phyloP scores from a whole-genome alignment of 176 grass and related monocot species.

The Eleusine coracana region DNA sequence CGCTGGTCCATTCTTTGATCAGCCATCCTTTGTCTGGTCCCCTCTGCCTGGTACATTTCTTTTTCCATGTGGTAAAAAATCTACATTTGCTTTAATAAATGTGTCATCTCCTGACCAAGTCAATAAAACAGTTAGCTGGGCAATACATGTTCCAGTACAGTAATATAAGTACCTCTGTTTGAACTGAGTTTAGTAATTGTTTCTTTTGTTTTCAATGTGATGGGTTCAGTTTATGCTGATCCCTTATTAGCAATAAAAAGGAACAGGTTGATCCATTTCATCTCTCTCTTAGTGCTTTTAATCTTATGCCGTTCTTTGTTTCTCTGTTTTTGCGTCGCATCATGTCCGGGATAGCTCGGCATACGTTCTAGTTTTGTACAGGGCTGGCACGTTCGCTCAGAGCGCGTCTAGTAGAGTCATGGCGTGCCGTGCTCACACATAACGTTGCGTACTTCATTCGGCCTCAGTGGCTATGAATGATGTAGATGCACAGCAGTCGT shows the following conservation, averaged over 20 bases:
- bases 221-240: no score
- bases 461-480: no score
- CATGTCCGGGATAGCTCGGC: no score
- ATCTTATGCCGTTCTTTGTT: neutral
- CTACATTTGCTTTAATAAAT: neutral
- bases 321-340: no score
- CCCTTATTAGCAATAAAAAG: neutral
- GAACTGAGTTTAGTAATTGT: neutral
- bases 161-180: neutral
- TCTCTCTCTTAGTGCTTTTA: neutral
- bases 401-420: no score
- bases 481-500: no score
- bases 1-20: neutral
- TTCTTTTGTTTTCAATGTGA: neutral
- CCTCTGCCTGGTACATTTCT: neutral
- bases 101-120: neutral
- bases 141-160: neutral
- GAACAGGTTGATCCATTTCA: neutral
- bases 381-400: no score
- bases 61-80: neutral
- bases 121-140: conserved; percentile 9
- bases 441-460: no score
- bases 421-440: no score
- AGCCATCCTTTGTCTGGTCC: neutral
- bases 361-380: no score